Conservation (phyloP, 2,329 filamentous ascomycete species). For the Exophiala aquamarina region DNA sequence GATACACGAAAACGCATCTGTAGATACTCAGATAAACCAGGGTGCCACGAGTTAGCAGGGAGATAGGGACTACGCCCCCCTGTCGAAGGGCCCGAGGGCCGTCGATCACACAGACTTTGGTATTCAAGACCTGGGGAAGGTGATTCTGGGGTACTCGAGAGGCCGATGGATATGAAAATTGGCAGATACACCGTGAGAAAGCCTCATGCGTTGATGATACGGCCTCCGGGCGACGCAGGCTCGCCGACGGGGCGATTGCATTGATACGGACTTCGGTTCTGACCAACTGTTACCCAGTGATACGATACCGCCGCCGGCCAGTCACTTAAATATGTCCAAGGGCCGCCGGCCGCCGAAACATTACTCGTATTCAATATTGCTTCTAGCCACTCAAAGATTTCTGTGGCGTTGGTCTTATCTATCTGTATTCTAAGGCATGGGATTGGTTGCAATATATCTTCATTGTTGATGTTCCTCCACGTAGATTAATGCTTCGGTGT, state of each 20-base stretch:
- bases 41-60: constrained; percentile 14
- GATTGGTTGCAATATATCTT: no score
- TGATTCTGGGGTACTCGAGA: constrained; percentile 6
- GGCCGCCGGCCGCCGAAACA: constrained; percentile 11
- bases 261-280: no score
- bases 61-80: constrained; percentile 18
- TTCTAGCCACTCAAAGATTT: no score
- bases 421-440: no score
- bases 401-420: no score
- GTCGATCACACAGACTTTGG: background rate
- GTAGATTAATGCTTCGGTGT: no score
- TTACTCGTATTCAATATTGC: constrained; percentile 3
- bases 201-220: constrained; percentile 2
- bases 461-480: no score
- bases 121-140: background rate
- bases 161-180: background rate
- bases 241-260: background rate
- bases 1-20: constrained; percentile 13
- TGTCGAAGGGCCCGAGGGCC: constrained; percentile 17
- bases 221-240: background rate
- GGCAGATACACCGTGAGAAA: constrained; percentile 5
- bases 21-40: constrained; percentile 18
- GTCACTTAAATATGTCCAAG: background rate
- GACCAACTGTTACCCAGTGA: background rate
- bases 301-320: constrained; percentile 20